A percentile compares a stretch with the other conserved stretches of the same genome.
phyloP scores from a whole-genome alignment of 177 flowering plant genomes.

The Vitis hybrid region DNA sequence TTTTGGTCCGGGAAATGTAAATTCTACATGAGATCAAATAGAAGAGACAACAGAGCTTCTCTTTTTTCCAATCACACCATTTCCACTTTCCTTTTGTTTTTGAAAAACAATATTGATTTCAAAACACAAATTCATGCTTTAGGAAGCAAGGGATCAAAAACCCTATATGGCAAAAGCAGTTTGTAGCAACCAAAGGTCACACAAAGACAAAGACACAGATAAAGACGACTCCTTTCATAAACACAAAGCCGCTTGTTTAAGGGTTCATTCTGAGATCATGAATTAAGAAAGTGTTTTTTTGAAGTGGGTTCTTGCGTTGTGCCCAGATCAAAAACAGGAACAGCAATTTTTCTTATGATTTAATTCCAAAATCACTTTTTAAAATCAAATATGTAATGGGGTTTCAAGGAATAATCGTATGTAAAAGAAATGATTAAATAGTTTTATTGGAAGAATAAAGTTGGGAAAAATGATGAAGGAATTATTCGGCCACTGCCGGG shows the following conservation, averaged over 20 bases:
- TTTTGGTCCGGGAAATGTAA: conserved; percentile 16
- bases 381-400: background rate
- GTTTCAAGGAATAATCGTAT: background rate
- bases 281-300: too few species aligned
- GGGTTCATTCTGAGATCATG: too few species aligned
- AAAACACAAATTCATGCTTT: conserved; percentile 2
- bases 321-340: too few species aligned
- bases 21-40: conserved; percentile 14
- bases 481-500: background rate
- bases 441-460: background rate
- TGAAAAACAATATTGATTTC: background rate
- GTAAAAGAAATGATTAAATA: background rate
- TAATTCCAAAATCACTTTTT: too few species aligned
- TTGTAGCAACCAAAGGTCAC: too few species aligned
- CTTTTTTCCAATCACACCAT: background rate
- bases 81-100: background rate
- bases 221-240: too few species aligned
- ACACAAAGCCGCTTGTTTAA: too few species aligned
- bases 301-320: too few species aligned
- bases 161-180: too few species aligned
- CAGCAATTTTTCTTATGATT: too few species aligned
- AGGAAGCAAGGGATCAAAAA: background rate
- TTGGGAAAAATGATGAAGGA: background rate
- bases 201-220: too few species aligned
- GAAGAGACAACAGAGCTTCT: background rate